These are phyloP conservation scores for Candida suzukii DNA, from an alignment of 805 yeast genomes.

Conservation along the genomic window DNA sequence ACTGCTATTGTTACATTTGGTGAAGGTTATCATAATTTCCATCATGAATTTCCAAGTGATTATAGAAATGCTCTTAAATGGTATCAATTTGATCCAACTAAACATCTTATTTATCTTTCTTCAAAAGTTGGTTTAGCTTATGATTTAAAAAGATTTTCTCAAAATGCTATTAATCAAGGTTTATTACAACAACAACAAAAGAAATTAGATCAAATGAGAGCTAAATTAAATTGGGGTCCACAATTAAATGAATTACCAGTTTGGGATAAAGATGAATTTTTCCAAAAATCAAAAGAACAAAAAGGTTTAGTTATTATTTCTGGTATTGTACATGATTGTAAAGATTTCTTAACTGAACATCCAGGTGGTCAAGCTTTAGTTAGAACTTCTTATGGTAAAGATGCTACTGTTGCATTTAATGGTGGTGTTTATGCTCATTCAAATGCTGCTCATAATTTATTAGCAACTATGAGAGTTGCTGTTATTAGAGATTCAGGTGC, in stretches of 20 bases:
- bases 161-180: slow-evolving; percentile 78
- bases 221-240: slow-evolving; percentile 69
- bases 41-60: slow-evolving; percentile 85
- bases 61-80: slow-evolving; percentile 82
- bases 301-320: slow-evolving; percentile 62
- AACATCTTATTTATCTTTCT: slow-evolving; percentile 47
- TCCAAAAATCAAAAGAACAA: slow-evolving; percentile 38
- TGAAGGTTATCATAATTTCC: slow-evolving; percentile 88
- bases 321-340: slow-evolving; percentile 75
- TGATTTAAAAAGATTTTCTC: slow-evolving; percentile 70
- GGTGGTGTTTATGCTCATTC: slow-evolving; percentile 85
- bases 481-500: slow-evolving; percentile 65
- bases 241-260: slow-evolving; percentile 60
- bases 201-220: slow-evolving; percentile 59
- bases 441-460: slow-evolving; percentile 77
- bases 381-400: slow-evolving; percentile 68
- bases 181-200: slow-evolving; percentile 77
- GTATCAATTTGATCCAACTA: slow-evolving; percentile 87
- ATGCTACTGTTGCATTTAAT: slow-evolving; percentile 77
- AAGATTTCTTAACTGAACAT: slow-evolving; percentile 62
- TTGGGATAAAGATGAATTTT: slow-evolving; percentile 62
- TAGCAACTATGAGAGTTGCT: slow-evolving; percentile 80
- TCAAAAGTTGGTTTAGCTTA: slow-evolving; percentile 65
- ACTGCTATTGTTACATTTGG: slow-evolving; percentile 83
- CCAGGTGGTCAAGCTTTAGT: slow-evolving; percentile 80